Base-by-base conservation (phyloP, 345 rosid species). In the Dipteronia dyeriana region DNA sequence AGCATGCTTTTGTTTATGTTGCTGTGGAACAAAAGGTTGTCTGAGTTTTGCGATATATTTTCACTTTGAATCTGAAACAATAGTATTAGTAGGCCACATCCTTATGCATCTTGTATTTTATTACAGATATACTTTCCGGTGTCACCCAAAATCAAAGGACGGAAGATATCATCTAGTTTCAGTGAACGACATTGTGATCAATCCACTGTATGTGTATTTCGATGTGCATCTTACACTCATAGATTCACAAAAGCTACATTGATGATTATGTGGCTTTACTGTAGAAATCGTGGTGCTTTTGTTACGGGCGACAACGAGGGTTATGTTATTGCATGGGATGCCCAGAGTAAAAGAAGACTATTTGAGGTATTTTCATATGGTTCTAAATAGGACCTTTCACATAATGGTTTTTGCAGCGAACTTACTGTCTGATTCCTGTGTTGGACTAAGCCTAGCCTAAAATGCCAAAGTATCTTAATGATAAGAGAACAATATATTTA, bases 231-330 rank as follows among this genome's bases (percentile, higher is more conserved):
- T 85, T 72, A 2, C 9, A 75, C 39, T 71, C 25, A 31, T 76
- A 45, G 49, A 23, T 74, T 62, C 10, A 51, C 49, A 61, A 61
- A 76, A 64, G 71, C 78, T 23, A 19, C 49, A 74, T 49, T 82
- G 68, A 73, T 82, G 56, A 71, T 41, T 13, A 16, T 59, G 39
- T 75, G 53, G 45, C 82, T 78, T 78, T 73, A 9, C 54, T 80
- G 75, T 79, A 91, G 98, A 77, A 77, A 75, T 47, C 70, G 78
- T 68, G 93, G 90, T 75, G 71, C 86, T 78, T 90, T 95, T 82
- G 83, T 88, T 56, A 91, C 97, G 19, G 97, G 97, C 16, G 97
- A 95, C 79, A 88, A 84, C 66, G 91, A 90, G 72, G 98, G 98
- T 23, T 84, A 87, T 51, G 85, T 91, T 31, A 82, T 71, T 29